Evolutionary conservation across 2,329 filamentous ascomycete genomes (phyloP), one percentile per base, ranked within the genome.

Genomic region (Xylaria sp.): DNA sequence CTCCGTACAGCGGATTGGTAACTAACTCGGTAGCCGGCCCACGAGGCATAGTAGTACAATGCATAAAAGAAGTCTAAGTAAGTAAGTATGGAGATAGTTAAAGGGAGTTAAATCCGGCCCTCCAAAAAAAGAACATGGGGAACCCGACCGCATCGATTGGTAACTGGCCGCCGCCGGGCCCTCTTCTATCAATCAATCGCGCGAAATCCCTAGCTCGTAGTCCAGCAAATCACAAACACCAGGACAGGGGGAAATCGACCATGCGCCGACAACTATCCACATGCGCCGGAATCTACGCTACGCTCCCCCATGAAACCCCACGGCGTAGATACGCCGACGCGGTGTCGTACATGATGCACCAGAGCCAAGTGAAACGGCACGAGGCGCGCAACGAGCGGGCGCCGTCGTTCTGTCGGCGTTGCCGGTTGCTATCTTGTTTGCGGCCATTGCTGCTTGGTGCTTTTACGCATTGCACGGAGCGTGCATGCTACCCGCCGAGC

Each of bases 191-290:
- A 21, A 43, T 27, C 13, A 23, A 33, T 27, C 4, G 49, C 41
- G 15, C 51, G 31, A 8, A 40, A 54, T 27, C 46, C 13, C 51
- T 52, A 17, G 41, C 49, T 60, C 48, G 61, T 60, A 61, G 61
- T 40, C 44, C 38, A 54, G 48, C 61, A 61, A 64, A 64, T 64
- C 57, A 58, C n/a, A 56, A 13, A 54, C 31, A 51, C 27, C 47
- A 15, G 7, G 33, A 37, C 23, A 23, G 33, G 33, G 33, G 21
- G 19, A 11, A 27, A 21, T 31, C 13, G 17, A 7, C 31, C 10
- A 8, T 11, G 6, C 11, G 11, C 29, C 29, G 15, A 56, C 15
- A 33, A 53, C 41, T 47, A 41, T 25, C 31, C 51, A 29, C 23
- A 25, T 8, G n/a, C 33, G 27, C 33, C 37, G 44, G 31, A 23